Base-by-base conservation (phyloP, 345 rosid genomes). In the Citrus mangshanensis region DNA sequence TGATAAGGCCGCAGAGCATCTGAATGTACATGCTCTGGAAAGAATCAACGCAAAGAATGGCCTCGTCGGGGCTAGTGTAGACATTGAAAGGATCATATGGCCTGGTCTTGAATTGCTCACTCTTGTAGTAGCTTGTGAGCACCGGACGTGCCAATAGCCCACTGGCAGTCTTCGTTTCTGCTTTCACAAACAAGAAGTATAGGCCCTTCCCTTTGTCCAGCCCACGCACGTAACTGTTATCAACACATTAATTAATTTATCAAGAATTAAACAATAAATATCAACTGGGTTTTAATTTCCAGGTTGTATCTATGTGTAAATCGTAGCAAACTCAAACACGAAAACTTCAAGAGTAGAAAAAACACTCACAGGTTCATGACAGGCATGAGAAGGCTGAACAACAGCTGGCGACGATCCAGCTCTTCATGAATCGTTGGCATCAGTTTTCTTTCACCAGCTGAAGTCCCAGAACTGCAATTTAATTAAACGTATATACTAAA, bases 361-460 rank as follows among this genome's bases (percentile, higher is more conserved):
- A 3, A 46, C 38, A 87, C 94, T 77, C 78, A 95, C 96, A 90
- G 88, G 87, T 92, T 94, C 96, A 95, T 94, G 32, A 95, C 92
- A 10, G 99, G 98, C 94, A 90, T 91, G 75, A 95, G 91, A 79
- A 95, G 96, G 81, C 93, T 92, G 83, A 90, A 94, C 56, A 95
- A 71, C 54, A 81, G 76, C 83, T 82, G 88, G 54, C 98, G 96
- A 55, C 99, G 92, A 60, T 90, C 93, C 81, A 89, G 63, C 74
- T 95, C 99, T 82, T 93, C 97, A 28, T 86, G 82, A 80, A 90
- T 95, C 19, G 97, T 90, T 27, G 99, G 99, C 96, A 95, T 91
- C 82, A 95, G 71, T 82, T 95, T 95, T 38, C 99, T 91, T 81
- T 95, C 99, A 25, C 99, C 98, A 6, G 96, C 99, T 27, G 99